Evolutionary conservation across 2,329 filamentous ascomycete genomes (phyloP).

Genomic region (Amesomyces nigricolor): DNA sequence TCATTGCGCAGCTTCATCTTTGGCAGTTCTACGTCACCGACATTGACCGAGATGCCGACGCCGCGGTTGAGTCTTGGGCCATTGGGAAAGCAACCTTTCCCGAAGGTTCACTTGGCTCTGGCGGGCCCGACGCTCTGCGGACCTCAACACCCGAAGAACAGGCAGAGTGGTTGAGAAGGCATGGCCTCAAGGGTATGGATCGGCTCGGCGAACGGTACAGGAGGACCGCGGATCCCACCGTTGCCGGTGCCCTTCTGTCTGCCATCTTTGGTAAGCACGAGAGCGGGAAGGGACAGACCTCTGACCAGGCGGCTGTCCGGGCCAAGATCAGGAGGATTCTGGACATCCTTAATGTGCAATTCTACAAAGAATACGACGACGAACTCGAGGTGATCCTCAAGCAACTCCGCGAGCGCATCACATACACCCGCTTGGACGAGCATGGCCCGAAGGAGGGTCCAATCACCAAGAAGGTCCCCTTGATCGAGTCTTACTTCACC

Average conservation of each 20-base stretch:
- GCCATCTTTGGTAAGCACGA: slow-evolving; percentile 65
- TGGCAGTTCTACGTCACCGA: slow-evolving; percentile 94
- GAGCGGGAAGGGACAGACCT: slow-evolving; percentile 39
- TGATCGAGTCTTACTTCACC: slow-evolving; percentile 95
- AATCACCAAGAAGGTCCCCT: slow-evolving; percentile 68
- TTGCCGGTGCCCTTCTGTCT: slow-evolving; percentile 64
- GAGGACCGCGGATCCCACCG: slow-evolving; percentile 61
- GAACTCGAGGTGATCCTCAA: slow-evolving; percentile 80
- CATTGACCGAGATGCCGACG: slow-evolving; percentile 64
- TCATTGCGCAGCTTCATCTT: slow-evolving; percentile 69
- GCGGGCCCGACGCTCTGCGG: slow-evolving; percentile 45
- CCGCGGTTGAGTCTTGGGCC: slow-evolving; percentile 66
- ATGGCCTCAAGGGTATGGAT: slow-evolving; percentile 66
- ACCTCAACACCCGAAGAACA: slow-evolving; percentile 42
- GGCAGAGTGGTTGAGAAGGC: slow-evolving; percentile 59
- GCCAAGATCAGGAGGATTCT: slow-evolving; percentile 59
- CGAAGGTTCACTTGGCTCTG: slow-evolving; percentile 36
- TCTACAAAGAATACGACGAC: slow-evolving; percentile 86
- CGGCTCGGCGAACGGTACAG: slow-evolving; percentile 75
- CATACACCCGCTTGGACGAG: slow-evolving; percentile 89
- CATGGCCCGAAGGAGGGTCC: slow-evolving; percentile 82
- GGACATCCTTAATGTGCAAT: slow-evolving; percentile 77
- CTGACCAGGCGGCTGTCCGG: slow-evolving; percentile 47
- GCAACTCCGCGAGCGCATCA: slow-evolving; percentile 89
- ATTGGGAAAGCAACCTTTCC: slow-evolving; percentile 52